phyloP scores from a whole-genome alignment of 257 asterid species.

The Plantago major region DNA sequence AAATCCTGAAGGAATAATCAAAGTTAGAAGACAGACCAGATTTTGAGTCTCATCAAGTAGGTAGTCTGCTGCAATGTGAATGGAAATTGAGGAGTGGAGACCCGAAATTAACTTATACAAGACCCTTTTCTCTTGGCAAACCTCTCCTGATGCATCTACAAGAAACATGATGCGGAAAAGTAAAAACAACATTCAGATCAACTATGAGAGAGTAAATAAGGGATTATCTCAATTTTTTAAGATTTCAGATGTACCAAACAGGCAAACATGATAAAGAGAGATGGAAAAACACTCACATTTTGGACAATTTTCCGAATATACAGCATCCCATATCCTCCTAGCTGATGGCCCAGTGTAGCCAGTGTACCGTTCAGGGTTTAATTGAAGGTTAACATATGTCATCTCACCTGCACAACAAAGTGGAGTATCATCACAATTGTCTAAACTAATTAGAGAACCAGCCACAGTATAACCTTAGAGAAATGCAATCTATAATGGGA shows the following conservation, averaged over 20 bases:
- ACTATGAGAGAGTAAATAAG: constrained; percentile 7
- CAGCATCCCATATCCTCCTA: constrained; percentile 90
- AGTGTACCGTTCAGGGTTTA: constrained; percentile 91
- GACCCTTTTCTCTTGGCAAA: constrained; percentile 80
- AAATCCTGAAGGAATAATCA: constrained; percentile 14
- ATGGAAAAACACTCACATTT: constrained; percentile 52
- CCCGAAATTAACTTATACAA: constrained; percentile 87
- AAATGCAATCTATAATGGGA: not conserved
- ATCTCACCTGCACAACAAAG: constrained; percentile 61
- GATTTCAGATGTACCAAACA: constrained; percentile 8
- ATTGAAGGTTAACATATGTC: constrained; percentile 86
- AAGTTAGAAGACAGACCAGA: constrained; percentile 40
- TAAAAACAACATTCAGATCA: constrained; percentile 13
- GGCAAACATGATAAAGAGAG: not conserved
- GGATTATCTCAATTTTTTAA: constrained; percentile 11
- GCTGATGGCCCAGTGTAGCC: constrained; percentile 95
- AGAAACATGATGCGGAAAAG: constrained; percentile 18
- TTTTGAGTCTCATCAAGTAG: constrained; percentile 76
- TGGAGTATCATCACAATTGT: constrained; percentile 17
- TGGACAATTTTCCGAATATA: constrained; percentile 88
- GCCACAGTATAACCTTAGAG: not conserved
- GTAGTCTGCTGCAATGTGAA: constrained; percentile 80
- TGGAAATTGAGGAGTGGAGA: constrained; percentile 87
- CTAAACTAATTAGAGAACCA: constrained; percentile 9
- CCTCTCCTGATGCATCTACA: constrained; percentile 77